Conservation (phyloP, 2,329 filamentous ascomycete species). For the Diplodia seriata region DNA sequence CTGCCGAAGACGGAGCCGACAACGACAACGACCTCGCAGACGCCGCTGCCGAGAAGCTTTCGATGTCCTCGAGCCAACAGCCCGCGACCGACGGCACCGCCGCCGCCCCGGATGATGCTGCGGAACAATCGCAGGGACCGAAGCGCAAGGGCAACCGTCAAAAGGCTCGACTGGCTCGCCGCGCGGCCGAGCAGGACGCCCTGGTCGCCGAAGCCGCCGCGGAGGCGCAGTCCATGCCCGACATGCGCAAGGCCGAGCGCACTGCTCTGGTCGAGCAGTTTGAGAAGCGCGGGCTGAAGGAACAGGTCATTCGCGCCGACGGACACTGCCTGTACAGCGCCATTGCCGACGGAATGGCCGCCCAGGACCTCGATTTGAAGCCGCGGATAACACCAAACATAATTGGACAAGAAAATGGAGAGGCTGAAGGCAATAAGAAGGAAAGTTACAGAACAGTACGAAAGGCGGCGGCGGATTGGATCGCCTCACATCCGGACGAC, state of each 20-base stretch:
- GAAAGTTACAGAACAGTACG: conserved; percentile 71
- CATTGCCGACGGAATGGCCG: conserved; percentile 79
- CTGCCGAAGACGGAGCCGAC: conserved; percentile 23
- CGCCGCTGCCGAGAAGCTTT: conserved; percentile 34
- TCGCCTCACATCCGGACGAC: conserved; percentile 74
- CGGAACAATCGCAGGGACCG: conserved; percentile 33
- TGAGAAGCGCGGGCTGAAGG: conserved; percentile 66
- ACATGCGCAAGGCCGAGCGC: conserved; percentile 48
- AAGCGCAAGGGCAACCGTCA: conserved; percentile 84
- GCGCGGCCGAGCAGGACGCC: conserved; percentile 83
- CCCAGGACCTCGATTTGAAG: conserved; percentile 45
- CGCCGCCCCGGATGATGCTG: not conserved
- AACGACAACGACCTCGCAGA: conserved; percentile 32
- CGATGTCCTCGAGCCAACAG: conserved; percentile 33
- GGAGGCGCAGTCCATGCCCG: conserved; percentile 67
- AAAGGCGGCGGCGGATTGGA: conserved; percentile 76
- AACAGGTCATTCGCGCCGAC: conserved; percentile 84
- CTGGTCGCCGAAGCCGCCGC: conserved; percentile 70
- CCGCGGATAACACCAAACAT: conserved; percentile 46
- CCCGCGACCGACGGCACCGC: conserved; percentile 26
- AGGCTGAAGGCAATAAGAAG: conserved; percentile 32
- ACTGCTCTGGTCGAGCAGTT: conserved; percentile 73
- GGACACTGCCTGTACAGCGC: conserved; percentile 96
- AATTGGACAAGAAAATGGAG: conserved; percentile 30
- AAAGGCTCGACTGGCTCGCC: conserved; percentile 87